Evolutionary conservation across 2,329 filamentous ascomycete species (phyloP).

Genomic region (Fusarium sp.): DNA sequence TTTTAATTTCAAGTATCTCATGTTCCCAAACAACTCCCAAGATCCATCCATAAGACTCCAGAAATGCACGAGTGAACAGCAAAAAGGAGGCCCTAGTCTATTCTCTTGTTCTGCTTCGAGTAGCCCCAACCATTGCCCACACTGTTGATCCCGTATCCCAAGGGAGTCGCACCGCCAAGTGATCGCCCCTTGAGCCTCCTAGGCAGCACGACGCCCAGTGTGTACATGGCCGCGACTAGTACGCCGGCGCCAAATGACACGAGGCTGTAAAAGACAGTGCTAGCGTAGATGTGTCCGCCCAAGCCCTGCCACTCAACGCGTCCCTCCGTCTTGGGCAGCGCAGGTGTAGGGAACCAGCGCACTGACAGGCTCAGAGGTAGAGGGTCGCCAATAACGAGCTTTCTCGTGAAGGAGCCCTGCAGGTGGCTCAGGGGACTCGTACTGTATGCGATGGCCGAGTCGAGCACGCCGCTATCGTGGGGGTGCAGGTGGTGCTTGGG

Average conservation of each 20-base stretch:
- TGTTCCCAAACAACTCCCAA: slow-evolving; percentile 26
- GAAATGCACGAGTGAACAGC: slow-evolving; percentile 31
- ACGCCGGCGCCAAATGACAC: slow-evolving; percentile 69
- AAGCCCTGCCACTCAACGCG: slow-evolving; percentile 74
- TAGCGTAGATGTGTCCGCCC: slow-evolving; percentile 72
- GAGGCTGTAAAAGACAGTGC: slow-evolving; percentile 72
- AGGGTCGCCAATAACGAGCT: slow-evolving; percentile 88
- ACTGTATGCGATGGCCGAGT: slow-evolving; percentile 89
- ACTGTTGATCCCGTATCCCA: slow-evolving; percentile 65
- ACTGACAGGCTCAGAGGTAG: slow-evolving; percentile 84
- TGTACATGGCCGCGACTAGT: slow-evolving; percentile 67
- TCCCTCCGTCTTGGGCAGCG: slow-evolving; percentile 75
- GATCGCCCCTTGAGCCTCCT: slow-evolving; percentile 61
- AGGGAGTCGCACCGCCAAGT: slow-evolving; percentile 68
- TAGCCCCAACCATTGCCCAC: slow-evolving; percentile 71
- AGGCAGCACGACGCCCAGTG: slow-evolving; percentile 70
- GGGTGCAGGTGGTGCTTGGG: slow-evolving; percentile 72
- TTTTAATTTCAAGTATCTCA: slow-evolving; percentile 30
- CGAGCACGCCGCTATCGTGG: slow-evolving; percentile 81
- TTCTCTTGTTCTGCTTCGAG: slow-evolving; percentile 59
- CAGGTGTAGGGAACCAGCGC: slow-evolving; percentile 85
- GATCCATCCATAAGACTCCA: slow-evolving; percentile 34
- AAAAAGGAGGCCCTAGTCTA: slow-evolving; percentile 51
- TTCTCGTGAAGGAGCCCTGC: slow-evolving; percentile 64
- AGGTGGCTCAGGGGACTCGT: slow-evolving; percentile 77